Conservation (phyloP, 1,284 basidiomycete species). For the Trichosporon sp. region DNA sequence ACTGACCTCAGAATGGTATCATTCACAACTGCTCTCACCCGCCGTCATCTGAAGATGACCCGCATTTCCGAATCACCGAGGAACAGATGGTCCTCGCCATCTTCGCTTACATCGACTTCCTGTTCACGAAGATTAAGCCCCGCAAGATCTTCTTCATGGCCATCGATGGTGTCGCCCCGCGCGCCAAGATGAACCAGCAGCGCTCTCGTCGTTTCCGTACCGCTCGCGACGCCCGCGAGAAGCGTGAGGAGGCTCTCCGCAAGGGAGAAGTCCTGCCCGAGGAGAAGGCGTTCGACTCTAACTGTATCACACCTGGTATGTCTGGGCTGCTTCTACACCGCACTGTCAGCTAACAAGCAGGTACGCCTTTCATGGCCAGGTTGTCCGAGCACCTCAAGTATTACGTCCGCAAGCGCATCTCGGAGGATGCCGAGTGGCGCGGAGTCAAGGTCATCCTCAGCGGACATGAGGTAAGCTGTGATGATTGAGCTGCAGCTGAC, state of each 20-base stretch:
- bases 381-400: slow-evolving; percentile 88
- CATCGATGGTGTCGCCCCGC: slow-evolving; percentile 93
- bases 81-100: slow-evolving; percentile 96
- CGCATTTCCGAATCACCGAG: slow-evolving; percentile 90
- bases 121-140: slow-evolving; percentile 96
- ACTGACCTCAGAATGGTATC: slow-evolving; percentile 78
- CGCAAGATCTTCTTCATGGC: slow-evolving; percentile 97
- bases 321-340: slow-evolving; percentile 7
- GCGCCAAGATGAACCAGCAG: slow-evolving; percentile 99
- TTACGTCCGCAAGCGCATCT: slow-evolving; percentile 95
- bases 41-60: slow-evolving; percentile 67
- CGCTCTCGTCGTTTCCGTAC: slow-evolving; percentile 89
- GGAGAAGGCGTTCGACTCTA: slow-evolving; percentile 94
- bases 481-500: slow-evolving; percentile 7
- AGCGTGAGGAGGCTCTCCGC: slow-evolving; percentile 73
- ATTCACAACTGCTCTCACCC: slow-evolving; percentile 81
- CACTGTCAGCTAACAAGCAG: slow-evolving; percentile 47
- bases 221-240: slow-evolving; percentile 84
- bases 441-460: slow-evolving; percentile 88
- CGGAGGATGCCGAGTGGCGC: slow-evolving; percentile 90
- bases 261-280: slow-evolving; percentile 88
- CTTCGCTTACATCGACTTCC: slow-evolving; percentile 92
- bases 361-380: slow-evolving; percentile 89
- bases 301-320: slow-evolving; percentile 95
- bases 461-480: slow-evolving; percentile 71